phyloP scores from a whole-genome alignment of 78 protist species.

The Reticulomyxa filosa region DNA sequence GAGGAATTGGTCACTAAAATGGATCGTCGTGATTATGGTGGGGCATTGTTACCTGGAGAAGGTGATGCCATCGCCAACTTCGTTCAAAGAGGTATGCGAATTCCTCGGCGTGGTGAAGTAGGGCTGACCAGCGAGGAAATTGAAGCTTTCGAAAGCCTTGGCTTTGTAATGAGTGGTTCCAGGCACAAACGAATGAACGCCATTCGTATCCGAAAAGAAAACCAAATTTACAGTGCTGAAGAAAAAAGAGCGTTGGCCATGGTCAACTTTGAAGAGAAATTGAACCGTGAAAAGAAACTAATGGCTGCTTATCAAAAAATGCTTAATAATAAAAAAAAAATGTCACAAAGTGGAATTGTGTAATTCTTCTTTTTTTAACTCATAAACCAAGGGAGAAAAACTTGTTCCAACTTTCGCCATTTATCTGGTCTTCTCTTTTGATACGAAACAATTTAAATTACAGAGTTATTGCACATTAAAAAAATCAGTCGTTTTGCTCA shows the following conservation, averaged over 20 bases:
- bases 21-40: too few relatives aligned
- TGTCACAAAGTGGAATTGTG: too few relatives aligned
- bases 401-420: too few relatives aligned
- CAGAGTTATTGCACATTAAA: too few relatives aligned
- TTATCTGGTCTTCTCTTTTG: too few relatives aligned
- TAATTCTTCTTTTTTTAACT: too few relatives aligned
- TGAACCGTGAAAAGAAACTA: neutral
- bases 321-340: too few relatives aligned
- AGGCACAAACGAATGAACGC: constrained; percentile 78
- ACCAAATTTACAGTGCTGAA: constrained; percentile 61
- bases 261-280: constrained; percentile 51
- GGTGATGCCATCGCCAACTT: constrained; percentile 57
- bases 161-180: constrained; percentile 76
- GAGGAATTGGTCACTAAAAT: too few relatives aligned
- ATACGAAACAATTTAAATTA: too few relatives aligned
- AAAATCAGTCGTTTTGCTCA: too few relatives aligned
- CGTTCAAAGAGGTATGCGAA: constrained; percentile 58
- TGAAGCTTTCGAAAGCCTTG: constrained; percentile 36
- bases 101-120: constrained; percentile 83
- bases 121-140: constrained; percentile 61
- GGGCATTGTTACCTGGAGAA: constrained; percentile 65
- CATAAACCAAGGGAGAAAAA: too few relatives aligned
- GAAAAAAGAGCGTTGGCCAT: constrained; percentile 57
- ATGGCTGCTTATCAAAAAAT: neutral
- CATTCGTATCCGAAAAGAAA: constrained; percentile 68